Percentiles rank a stretch among this genome's conserved stretches.
Evolutionary conservation across 163 green algal genomes (phyloP).

Genomic region (Scenedesmus sp.): DNA sequence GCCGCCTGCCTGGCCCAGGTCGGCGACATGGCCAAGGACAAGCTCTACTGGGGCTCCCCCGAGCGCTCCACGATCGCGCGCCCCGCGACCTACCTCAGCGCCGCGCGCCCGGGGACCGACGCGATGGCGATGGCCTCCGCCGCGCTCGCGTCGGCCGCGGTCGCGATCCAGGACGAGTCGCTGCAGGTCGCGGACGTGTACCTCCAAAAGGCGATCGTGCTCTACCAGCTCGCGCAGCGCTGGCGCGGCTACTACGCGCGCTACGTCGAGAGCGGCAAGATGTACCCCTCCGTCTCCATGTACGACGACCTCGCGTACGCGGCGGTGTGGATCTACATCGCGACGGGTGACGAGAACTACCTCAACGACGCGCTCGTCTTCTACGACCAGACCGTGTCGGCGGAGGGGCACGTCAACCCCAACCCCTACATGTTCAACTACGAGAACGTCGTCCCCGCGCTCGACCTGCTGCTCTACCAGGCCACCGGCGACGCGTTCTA

Average conservation of each 20-base stretch:
- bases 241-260: slow-evolving; percentile 46
- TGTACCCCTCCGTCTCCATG: slow-evolving; percentile 44
- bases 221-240: slow-evolving; percentile 45
- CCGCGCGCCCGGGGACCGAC: slow-evolving; percentile 36
- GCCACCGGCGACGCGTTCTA: slow-evolving; percentile 30
- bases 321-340: slow-evolving; percentile 48
- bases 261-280: slow-evolving; percentile 40
- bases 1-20: slow-evolving; percentile 30
- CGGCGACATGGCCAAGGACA: slow-evolving; percentile 48
- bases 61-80: slow-evolving; percentile 34
- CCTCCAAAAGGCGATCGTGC: slow-evolving; percentile 44
- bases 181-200: slow-evolving; percentile 48
- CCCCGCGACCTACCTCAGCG: slow-evolving; percentile 42
- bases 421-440: slow-evolving; percentile 56
- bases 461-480: slow-evolving; percentile 51
- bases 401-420: slow-evolving; percentile 45
- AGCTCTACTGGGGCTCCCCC: slow-evolving; percentile 43
- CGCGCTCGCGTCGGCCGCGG: slow-evolving; percentile 40
- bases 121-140: slow-evolving; percentile 35
- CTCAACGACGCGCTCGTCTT: slow-evolving; percentile 43
- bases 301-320: slow-evolving; percentile 50
- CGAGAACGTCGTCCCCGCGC: slow-evolving; percentile 48
- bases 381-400: slow-evolving; percentile 40
- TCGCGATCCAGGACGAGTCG: slow-evolving; percentile 46
- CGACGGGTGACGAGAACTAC: slow-evolving; percentile 49